Conservation (phyloP, 139 green algal species). For the Chlamydomonas eustigma region DNA sequence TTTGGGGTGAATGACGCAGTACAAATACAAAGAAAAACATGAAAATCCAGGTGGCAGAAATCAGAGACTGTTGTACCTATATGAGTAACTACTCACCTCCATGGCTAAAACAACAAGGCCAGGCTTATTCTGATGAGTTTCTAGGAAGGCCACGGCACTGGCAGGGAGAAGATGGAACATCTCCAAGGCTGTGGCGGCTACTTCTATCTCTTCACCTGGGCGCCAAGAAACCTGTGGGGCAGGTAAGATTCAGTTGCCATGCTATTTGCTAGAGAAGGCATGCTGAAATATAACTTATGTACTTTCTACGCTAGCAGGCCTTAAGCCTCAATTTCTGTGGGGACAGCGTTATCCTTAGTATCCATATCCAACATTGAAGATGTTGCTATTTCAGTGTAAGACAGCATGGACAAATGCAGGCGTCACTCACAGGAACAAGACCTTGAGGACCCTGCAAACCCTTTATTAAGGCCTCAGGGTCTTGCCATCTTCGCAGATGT, state of each 20-base stretch:
- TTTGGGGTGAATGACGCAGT: too few relatives aligned
- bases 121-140: conserved; percentile 48
- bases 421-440: neutral
- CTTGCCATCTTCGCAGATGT: conserved; percentile 88
- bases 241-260: too few relatives aligned
- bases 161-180: conserved; percentile 93
- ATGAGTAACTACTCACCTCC: conserved; percentile 35
- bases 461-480: conserved; percentile 58
- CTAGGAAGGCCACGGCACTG: conserved; percentile 81
- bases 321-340: too few relatives aligned
- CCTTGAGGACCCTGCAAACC: neutral
- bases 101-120: conserved; percentile 83
- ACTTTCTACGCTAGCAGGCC: too few relatives aligned
- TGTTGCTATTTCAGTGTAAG: too few relatives aligned
- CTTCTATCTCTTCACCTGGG: conserved; percentile 74
- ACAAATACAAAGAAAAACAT: too few relatives aligned
- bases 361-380: too few relatives aligned
- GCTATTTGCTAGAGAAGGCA: too few relatives aligned
- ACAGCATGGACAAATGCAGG: neutral
- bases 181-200: conserved; percentile 86
- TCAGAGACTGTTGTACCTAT: too few relatives aligned
- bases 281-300: too few relatives aligned
- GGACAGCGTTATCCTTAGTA: too few relatives aligned
- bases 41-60: too few relatives aligned
- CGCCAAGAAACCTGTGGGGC: conserved; percentile 11